phyloP scores from a whole-genome alignment of 768 basidiomycete species.

The Termitomyces titanicus region DNA sequence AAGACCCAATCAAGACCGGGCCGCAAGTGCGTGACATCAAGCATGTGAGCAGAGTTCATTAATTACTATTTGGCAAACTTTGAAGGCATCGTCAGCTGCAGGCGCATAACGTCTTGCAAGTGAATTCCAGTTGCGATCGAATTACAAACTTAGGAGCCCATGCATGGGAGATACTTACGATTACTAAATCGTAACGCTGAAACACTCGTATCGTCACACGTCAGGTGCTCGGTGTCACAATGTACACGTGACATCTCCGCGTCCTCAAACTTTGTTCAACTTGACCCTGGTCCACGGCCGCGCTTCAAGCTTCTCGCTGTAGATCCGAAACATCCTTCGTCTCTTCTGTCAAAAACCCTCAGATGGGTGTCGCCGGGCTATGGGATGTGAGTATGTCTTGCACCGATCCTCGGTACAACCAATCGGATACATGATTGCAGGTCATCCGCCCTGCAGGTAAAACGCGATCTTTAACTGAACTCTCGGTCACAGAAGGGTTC shows the following conservation, averaged over 20 bases:
- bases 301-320: background rate
- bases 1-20: background rate
- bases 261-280: background rate
- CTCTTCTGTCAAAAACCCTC: background rate
- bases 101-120: too few species aligned
- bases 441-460: conserved; percentile 69
- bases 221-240: conserved; percentile 1
- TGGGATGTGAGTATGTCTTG: conserved; percentile 36
- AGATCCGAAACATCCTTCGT: background rate
- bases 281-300: background rate
- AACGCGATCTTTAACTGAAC: conserved; percentile 70
- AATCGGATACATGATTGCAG: conserved; percentile 25
- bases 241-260: background rate
- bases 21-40: background rate
- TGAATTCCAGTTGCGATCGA: too few species aligned
- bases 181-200: background rate
- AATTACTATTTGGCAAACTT: too few species aligned
- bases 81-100: too few species aligned
- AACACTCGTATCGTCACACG: background rate
- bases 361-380: conserved; percentile 36
- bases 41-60: too few species aligned
- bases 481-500: conserved; percentile 76
- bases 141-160: too few species aligned
- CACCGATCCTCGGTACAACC: conserved; percentile 9
- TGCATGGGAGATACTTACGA: too few species aligned